A percentile compares a stretch with the other conserved stretches of the same genome.
Conservation (phyloP, 1,284 basidiomycete genomes). For the Ganoderma leucocontextum region DNA sequence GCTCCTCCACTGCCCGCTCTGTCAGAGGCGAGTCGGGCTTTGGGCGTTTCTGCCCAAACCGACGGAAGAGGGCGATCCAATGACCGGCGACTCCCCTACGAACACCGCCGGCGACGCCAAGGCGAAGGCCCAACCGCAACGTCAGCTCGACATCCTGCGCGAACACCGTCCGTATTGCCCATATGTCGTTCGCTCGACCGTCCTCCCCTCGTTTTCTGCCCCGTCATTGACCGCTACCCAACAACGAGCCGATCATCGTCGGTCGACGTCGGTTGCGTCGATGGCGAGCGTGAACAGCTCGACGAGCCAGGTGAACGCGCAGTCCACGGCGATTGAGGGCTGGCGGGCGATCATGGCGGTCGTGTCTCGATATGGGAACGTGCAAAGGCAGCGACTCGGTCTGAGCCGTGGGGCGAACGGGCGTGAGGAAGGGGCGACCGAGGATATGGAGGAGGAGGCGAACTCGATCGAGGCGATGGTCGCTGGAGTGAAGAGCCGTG, state of each 20-base stretch:
- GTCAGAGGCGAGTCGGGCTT: constrained; percentile 78
- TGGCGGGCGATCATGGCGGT: constrained; percentile 79
- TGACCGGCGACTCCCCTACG: constrained; percentile 10
- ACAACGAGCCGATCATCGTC: constrained; percentile 26
- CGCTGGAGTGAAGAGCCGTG: constrained; percentile 71
- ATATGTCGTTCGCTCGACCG: constrained; percentile 75
- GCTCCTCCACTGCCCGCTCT: constrained; percentile 71
- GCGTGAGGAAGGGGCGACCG: constrained; percentile 17
- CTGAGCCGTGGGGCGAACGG: constrained; percentile 28
- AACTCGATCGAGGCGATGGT: constrained; percentile 78
- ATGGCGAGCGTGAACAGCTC: constrained; percentile 30
- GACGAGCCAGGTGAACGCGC: constrained; percentile 39
- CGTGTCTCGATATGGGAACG: constrained; percentile 68
- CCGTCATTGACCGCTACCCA: constrained; percentile 29
- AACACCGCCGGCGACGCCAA: background rate
- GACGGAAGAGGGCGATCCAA: constrained; percentile 22
- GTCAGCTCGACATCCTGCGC: constrained; percentile 75
- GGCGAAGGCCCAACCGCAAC: constrained; percentile 43
- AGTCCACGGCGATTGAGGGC: constrained; percentile 63
- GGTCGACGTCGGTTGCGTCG: constrained; percentile 41
- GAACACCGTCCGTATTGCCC: constrained; percentile 86
- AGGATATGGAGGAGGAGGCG: constrained; percentile 48
- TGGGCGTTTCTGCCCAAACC: constrained; percentile 67
- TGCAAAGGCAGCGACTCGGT: constrained; percentile 60
- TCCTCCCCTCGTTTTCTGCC: constrained; percentile 64